Percentiles rank a stretch among this genome's conserved stretches.
These are phyloP conservation scores for Candida berthetii DNA, from an alignment of 805 yeast genomes.

Conservation along the genomic window DNA sequence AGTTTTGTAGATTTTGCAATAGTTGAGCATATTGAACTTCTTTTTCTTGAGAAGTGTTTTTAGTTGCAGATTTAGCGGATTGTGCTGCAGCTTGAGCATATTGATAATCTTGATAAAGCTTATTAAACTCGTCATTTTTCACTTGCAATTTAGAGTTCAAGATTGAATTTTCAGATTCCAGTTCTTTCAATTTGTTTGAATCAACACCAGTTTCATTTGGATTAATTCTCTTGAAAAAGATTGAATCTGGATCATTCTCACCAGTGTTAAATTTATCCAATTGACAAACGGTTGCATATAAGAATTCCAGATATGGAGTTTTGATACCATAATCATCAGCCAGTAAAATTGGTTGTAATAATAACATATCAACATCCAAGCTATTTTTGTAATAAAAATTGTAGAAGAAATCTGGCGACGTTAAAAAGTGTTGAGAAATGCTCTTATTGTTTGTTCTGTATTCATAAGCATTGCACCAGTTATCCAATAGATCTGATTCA, in stretches of 20 bases:
- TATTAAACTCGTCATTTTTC: conserved; percentile 5
- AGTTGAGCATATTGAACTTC: not conserved
- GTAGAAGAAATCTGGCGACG: conserved; percentile 58
- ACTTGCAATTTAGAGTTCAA: conserved; percentile 3
- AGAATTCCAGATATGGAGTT: conserved; percentile 86
- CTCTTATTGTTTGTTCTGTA: conserved; percentile 3
- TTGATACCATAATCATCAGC: conserved; percentile 86
- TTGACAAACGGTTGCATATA: conserved; percentile 75
- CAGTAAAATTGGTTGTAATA: conserved; percentile 79
- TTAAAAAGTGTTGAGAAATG: conserved; percentile 22
- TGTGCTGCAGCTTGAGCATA: conserved; percentile 2
- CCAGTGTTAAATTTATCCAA: conserved; percentile 28
- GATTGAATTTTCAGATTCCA: conserved; percentile 5
- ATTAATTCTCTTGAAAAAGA: conserved; percentile 18
- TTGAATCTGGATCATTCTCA: conserved; percentile 8
- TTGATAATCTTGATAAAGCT: conserved; percentile 22
- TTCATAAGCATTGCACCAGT: conserved; percentile 45
- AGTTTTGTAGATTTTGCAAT: not conserved
- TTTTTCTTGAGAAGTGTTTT: not conserved
- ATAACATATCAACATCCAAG: conserved; percentile 64
- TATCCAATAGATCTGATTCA: conserved; percentile 49
- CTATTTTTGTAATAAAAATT: conserved; percentile 54
- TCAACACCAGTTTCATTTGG: not conserved
- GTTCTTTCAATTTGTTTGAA: not conserved
- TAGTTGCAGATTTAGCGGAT: too few relatives aligned